Evolutionary conservation across 1,284 basidiomycete genomes (phyloP), one percentile per base, ranked within the genome.

Genomic region (Heterobasidion annosum): DNA sequence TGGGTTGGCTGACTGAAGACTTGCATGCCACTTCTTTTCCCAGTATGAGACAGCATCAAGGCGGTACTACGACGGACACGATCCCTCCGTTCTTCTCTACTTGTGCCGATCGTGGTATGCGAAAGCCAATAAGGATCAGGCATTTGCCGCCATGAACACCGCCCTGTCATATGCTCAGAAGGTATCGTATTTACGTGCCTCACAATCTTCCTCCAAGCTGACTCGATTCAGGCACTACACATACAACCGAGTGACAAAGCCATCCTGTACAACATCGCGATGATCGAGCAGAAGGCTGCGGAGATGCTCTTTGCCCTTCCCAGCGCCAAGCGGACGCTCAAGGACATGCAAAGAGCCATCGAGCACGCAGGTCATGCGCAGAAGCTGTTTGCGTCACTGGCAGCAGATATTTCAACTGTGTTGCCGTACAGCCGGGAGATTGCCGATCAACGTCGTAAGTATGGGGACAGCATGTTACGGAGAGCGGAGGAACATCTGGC

Each of bases 241-340:
- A 68, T 93, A 18, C 82, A 87, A 61, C 92, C 93, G 0, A 79
- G 76, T 55, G 94, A 98, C 72, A 93, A 93, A 63, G 89, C 91
- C 5, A 85, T 89, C 52, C 61, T 91, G 45, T 98, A 95, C 72
- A 98, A 98, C 68, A 90, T 97, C 64, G 94, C 93, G 53, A 93
- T 97, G 87, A 92, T 98, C 40, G 85, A 94, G 68, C 94, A 98
- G 68, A 96, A 96, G 69, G 87, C 90, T 0, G 89, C 91, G 0
- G 93, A 97, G 67, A 79, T 97, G 72, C 71, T 97, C 50, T 83
- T 93, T 58, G 77, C 82, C 1, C 71, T 94, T 18, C 76, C 78
- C 1, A 78, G 86, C 0, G 74, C 82, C 13, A 92, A 91, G 65
- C 83, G 95, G 16, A 83, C 85, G 1, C 73, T 94, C 8, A 81